Evolutionary conservation across 257 asterid species (phyloP).

Genomic region (Nicotiana otophora): DNA sequence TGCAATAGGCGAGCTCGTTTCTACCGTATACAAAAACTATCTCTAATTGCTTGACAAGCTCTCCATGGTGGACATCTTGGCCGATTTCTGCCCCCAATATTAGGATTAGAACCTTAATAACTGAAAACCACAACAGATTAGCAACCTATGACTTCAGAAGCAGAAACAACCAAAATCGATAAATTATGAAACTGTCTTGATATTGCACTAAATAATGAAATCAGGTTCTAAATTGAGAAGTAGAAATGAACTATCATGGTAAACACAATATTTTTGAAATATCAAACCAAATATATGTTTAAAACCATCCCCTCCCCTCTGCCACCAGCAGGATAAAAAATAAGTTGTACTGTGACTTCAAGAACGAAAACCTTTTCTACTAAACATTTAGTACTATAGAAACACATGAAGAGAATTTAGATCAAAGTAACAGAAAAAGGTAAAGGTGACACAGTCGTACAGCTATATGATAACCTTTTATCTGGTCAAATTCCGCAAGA

Average conservation of each 20-base stretch:
- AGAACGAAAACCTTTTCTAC: no score
- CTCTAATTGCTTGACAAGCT: constrained; percentile 42
- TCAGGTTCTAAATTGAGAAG: background rate
- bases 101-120: constrained; percentile 48
- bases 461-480: no score
- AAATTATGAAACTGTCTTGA: background rate
- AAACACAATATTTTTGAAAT: background rate
- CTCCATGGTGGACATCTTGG: constrained; percentile 25
- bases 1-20: no score
- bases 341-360: no score
- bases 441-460: no score
- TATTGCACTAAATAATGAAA: background rate
- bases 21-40: no score
- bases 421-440: no score
- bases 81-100: constrained; percentile 64
- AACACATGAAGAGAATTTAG: no score
- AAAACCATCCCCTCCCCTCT: background rate
- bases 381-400: no score
- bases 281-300: background rate
- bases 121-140: constrained; percentile 24
- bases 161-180: background rate
- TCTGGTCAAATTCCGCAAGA: no score
- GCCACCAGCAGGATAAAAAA: no score
- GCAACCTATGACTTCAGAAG: background rate
- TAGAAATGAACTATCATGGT: background rate